Evolutionary conservation across 306 rosid species (phyloP), one percentile per base, ranked within the genome.

Genomic region (Begonia loranthoides): DNA sequence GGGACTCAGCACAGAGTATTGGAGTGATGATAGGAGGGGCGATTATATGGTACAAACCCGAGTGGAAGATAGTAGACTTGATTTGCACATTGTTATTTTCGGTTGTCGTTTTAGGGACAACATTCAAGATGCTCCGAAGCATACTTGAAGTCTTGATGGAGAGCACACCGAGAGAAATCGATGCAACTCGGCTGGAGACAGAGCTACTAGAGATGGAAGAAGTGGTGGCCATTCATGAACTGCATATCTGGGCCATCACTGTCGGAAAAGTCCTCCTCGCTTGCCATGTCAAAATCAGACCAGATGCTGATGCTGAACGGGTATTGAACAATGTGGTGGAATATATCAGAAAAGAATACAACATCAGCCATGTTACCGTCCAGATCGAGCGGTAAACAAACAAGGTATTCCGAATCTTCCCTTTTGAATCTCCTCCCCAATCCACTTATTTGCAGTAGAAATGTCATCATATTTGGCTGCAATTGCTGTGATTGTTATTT

Each of bases 11-110:
- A 55, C 94, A 83, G 52, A 83, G 94, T 60, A 45, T 83, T 7
- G 87, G 94, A 38, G 94, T 83, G 24, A 83, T 83, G 94, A 83
- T 83, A 1, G 94, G 87, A 5, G 94, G 94, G 54, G 94, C 76
- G 49, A 48, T 76, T 52, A 77, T 83, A 71, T 83, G 94, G 94
- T 70, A 58, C 43, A 72, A 79, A 2, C 94, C 87, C 3, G 45
- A 60, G 49, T 83, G 87, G 94, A 66, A 69, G 62, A 70, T 83
- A 53, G 84, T 79, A 38, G 94, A 83, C 66, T 47, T 72, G 51
- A 76, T 83, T 17, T 83, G 94, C 65, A 83, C 94, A 21, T 74
- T 83, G 6, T 36, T 83, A 1, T 83, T 83, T 61, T 83, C 94
- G 0, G 71, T 74, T 12, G 48, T 83, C 55, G 94, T 83, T 57